A percentile compares a stretch with the other conserved stretches of the same genome.
phyloP scores from a whole-genome alignment of 441 rosid genomes.

The Euphorbia celastroides region DNA sequence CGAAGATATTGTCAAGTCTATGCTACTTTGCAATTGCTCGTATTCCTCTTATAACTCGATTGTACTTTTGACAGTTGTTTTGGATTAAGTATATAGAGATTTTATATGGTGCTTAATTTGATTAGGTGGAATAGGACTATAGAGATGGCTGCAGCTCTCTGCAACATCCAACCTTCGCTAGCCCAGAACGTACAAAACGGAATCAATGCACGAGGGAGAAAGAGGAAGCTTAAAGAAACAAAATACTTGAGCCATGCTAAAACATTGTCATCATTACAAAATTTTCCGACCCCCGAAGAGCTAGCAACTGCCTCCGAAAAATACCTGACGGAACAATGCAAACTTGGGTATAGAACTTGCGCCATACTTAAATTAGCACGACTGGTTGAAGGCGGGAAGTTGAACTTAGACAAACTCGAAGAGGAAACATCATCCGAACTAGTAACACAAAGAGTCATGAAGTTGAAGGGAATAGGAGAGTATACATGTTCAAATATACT shows the following conservation, averaged over 20 bases:
- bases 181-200: background rate
- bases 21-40: conserved; percentile 45
- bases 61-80: background rate
- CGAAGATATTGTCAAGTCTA: conserved; percentile 54
- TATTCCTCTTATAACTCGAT: conserved; percentile 3
- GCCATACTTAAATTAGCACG: conserved; percentile 25
- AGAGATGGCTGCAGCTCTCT: conserved; percentile 42
- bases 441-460: conserved; percentile 9
- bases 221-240: background rate
- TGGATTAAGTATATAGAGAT: background rate
- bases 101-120: background rate
- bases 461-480: background rate
- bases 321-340: conserved; percentile 26
- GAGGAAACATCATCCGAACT: background rate
- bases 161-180: conserved; percentile 31
- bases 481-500: too few relatives aligned
- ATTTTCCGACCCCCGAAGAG: conserved; percentile 45
- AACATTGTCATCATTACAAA: background rate
- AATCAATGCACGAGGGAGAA: conserved; percentile 2
- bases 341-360: conserved; percentile 39
- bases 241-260: background rate
- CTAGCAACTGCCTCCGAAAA: conserved; percentile 21
- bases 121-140: conserved; percentile 39
- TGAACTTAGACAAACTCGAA: conserved; percentile 25
- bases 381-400: conserved; percentile 20